Evolutionary conservation across 805 yeast species (phyloP), one percentile per base, ranked within the genome.

Genomic region (Candida sphagnicola): DNA sequence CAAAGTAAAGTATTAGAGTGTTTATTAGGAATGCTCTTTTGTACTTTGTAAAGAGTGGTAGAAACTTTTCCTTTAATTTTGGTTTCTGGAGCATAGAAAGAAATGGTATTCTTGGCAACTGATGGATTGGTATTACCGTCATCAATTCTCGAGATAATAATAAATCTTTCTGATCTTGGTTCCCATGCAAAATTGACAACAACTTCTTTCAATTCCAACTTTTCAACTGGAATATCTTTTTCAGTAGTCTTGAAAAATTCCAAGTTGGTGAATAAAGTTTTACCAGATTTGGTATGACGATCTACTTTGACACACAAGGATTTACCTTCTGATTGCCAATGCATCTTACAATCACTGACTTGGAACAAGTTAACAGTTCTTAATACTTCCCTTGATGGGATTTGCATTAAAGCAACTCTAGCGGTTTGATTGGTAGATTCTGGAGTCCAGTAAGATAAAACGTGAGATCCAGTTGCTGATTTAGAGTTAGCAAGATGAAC

Each of bases 371-470:
- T 90, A 51, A 91, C 82, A 43, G 96, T 85, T 76, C 97, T 85
- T 45, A 93, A 64, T 34, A 89, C 80, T 61, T 80, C 75, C 61
- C 83, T 85, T 18, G 88, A 73, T 43, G 96, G 95, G 39, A 90
- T 77, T 54, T 86, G 88, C 80, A 93, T 82, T 46, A 93, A 67
- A 17, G 95, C 78, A 42, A 91, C 98, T 62, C 95, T 84, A 19
- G 99, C 97, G 32, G 96, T 85, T 71, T 90, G 96, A 65, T 93
- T 91, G 46, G 75, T 63, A 38, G 80, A 69, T 70, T 93, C 99
- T 39, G 99, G 99, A 34, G 96, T 89, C 99, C 99, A 93, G 71
- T 83, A 93, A 23, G 95, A 81, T 50, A 93, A 74, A 25, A 89
- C 67, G 51, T 82, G 82, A 40, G 81, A 80, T 38, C 74, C 75